Evolutionary conservation across 106 monocot genomes (phyloP).

Genomic region (Dendrobium nobile): DNA sequence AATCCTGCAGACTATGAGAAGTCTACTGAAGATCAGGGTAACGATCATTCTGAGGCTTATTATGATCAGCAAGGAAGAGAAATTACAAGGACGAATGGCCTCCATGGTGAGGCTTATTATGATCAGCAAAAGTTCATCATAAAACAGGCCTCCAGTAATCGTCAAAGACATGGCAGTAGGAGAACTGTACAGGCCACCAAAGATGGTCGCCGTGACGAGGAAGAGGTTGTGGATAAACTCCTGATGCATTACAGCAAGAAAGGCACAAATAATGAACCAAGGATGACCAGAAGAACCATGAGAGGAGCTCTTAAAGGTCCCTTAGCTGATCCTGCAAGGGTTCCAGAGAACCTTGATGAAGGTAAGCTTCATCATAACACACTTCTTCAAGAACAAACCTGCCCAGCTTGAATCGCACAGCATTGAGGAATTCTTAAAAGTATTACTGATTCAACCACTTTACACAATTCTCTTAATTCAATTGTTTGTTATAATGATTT

Average conservation of each 20-base stretch:
- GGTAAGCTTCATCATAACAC: too few relatives aligned
- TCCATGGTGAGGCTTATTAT: constrained; percentile 4
- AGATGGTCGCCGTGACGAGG: too few relatives aligned
- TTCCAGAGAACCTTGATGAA: too few relatives aligned
- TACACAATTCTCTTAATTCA: too few relatives aligned
- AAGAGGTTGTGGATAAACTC: too few relatives aligned
- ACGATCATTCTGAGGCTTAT: too few relatives aligned
- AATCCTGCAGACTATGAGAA: background rate
- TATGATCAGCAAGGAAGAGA: background rate
- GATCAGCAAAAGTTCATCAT: too few relatives aligned
- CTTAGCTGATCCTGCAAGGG: too few relatives aligned
- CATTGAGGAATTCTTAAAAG: background rate
- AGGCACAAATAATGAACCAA: background rate
- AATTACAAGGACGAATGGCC: background rate
- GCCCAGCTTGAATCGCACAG: background rate
- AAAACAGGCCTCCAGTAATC: background rate
- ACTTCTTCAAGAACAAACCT: too few relatives aligned
- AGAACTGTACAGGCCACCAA: too few relatives aligned
- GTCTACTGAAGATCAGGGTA: background rate
- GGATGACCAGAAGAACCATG: background rate
- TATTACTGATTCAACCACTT: background rate
- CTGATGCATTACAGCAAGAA: too few relatives aligned
- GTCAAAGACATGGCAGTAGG: constrained; percentile 14
- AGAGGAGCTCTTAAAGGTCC: too few relatives aligned
- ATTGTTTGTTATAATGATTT: background rate